These are phyloP conservation scores for Termitomyces bulborhizus DNA, from an alignment of 768 basidiomycete genomes.

Conservation along the genomic window DNA sequence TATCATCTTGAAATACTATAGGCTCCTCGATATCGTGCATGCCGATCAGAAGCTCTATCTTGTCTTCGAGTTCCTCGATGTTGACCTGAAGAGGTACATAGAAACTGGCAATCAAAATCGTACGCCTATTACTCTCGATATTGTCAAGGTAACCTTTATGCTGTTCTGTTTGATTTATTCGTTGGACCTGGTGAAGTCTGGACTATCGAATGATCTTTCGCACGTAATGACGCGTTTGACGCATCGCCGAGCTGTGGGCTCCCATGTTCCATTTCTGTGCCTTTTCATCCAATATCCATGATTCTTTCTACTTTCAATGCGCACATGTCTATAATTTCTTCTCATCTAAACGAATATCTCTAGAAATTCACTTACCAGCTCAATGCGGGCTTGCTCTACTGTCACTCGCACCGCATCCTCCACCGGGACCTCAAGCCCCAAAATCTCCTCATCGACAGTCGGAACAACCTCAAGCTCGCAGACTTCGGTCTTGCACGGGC, in stretches of 20 bases:
- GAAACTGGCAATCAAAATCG: conserved; percentile 73
- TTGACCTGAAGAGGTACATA: conserved; percentile 96
- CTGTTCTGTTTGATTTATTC: not conserved
- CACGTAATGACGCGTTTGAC: conserved; percentile 16
- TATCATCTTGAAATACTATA: conserved; percentile 22
- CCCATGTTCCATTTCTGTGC: not conserved
- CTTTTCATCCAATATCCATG: not conserved
- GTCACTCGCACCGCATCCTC: conserved; percentile 93
- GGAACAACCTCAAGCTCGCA: conserved; percentile 89
- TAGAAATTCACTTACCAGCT: conserved; percentile 97
- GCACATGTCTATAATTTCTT: not conserved
- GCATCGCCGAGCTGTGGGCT: conserved; percentile 5
- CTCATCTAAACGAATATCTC: conserved; percentile 6
- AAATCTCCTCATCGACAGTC: conserved; percentile 87
- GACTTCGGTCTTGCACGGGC: conserved; percentile 96
- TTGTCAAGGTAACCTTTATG: conserved; percentile 66
- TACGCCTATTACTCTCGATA: conserved; percentile 63
- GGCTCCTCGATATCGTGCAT: conserved; percentile 94
- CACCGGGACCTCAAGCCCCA: conserved; percentile 97
- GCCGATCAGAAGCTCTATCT: conserved; percentile 96
- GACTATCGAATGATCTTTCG: not conserved
- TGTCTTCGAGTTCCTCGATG: conserved; percentile 96
- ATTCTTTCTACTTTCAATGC: not conserved
- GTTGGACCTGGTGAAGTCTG: not conserved
- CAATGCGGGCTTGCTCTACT: conserved; percentile 85